Percentiles rank a stretch among this genome's conserved stretches.
These are phyloP conservation scores for Chimonanthus salicifolius DNA, from an alignment of 164 flowering plant genomes.

Conservation along the genomic window DNA sequence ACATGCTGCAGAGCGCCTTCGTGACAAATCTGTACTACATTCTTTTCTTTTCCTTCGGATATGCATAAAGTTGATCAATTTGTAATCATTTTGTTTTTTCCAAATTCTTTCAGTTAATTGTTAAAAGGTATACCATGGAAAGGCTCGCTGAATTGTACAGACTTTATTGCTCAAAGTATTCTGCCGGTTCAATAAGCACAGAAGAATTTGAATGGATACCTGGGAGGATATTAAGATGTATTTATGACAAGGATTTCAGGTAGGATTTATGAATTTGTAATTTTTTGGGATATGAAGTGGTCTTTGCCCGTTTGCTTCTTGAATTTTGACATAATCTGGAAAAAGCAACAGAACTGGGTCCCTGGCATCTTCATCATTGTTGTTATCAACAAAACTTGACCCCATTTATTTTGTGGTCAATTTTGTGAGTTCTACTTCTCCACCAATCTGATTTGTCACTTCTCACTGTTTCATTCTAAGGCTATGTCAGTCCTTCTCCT, in stretches of 20 bases:
- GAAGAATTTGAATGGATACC: conserved; percentile 85
- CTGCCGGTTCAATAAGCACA: conserved; percentile 33
- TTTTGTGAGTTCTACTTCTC: no score
- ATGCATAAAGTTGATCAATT: neutral
- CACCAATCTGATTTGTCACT: neutral
- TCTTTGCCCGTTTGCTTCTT: neutral
- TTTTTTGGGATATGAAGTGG: neutral
- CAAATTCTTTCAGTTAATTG: conserved; percentile 52
- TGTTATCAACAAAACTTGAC: no score
- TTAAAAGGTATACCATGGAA: conserved; percentile 87
- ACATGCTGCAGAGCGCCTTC: conserved; percentile 87
- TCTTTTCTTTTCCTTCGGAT: neutral
- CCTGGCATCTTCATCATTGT: no score
- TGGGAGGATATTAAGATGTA: conserved; percentile 84
- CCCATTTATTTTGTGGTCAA: no score
- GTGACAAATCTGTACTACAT: conserved; percentile 89
- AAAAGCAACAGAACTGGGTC: neutral
- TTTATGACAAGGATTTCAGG: conserved; percentile 96
- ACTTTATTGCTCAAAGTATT: conserved; percentile 39
- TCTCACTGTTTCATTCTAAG: neutral
- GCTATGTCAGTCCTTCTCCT: neutral
- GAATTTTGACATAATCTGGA: neutral
- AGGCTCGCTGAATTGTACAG: conserved; percentile 76
- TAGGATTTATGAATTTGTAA: conserved; percentile 13
- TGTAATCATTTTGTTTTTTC: conserved; percentile 3